Evolutionary conservation across 257 asterid genomes (phyloP).

Genomic region (Penstemon davidsonii): DNA sequence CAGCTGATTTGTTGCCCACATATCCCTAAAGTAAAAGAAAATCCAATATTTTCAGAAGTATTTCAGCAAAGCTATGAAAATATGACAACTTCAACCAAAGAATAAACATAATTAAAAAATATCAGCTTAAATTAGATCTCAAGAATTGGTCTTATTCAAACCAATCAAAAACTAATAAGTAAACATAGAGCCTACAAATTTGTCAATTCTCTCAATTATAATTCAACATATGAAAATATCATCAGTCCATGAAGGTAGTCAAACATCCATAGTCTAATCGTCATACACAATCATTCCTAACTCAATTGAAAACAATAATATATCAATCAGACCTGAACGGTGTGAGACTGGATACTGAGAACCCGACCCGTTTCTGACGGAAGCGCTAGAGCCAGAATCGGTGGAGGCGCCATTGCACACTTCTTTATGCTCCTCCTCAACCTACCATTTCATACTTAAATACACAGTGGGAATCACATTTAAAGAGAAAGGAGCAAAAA

Average conservation of each 20-base stretch:
- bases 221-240: not conserved
- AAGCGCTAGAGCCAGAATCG: constrained; percentile 75
- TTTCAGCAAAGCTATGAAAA: constrained; percentile 11
- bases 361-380: constrained; percentile 94
- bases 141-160: not conserved
- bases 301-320: constrained; percentile 5
- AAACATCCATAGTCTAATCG: constrained; percentile 2
- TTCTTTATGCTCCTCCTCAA: constrained; percentile 38
- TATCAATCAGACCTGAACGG: constrained; percentile 69
- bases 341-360: constrained; percentile 93
- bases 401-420: constrained; percentile 76
- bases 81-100: not conserved
- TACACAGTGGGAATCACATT: not conserved
- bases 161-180: not conserved
- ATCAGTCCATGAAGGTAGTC: not conserved
- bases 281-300: constrained; percentile 4
- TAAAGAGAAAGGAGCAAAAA: not conserved
- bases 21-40: constrained; percentile 62
- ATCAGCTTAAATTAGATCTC: not conserved
- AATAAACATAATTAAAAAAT: not conserved
- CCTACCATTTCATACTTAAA: constrained; percentile 34
- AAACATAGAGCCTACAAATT: constrained; percentile 11
- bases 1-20: constrained; percentile 98
- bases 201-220: constrained; percentile 9
- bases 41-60: constrained; percentile 6